Percentiles rank a stretch among this genome's conserved stretches.
Evolutionary conservation across 2,329 filamentous ascomycete species (phyloP).

Genomic region (Clarireedia paspali): DNA sequence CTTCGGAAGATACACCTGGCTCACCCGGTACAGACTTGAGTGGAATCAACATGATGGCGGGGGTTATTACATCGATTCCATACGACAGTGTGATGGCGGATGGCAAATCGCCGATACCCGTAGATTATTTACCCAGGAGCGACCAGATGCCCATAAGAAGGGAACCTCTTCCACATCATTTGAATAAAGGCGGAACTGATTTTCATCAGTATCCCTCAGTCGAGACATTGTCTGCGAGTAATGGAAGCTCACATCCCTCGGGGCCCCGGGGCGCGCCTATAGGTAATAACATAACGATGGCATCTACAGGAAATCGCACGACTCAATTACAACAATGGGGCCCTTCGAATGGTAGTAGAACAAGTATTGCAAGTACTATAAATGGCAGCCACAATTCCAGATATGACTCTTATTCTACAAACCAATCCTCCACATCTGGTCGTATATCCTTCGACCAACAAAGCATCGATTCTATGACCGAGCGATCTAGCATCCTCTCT

Average conservation of each 20-base stretch:
- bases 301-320: conserved; percentile 59
- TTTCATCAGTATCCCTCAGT: conserved; percentile 85
- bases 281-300: conserved; percentile 60
- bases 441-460: conserved; percentile 53
- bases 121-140: conserved; percentile 64
- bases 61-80: conserved; percentile 80
- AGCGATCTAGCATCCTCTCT: conserved; percentile 48
- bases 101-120: conserved; percentile 59
- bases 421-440: conserved; percentile 22
- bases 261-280: conserved; percentile 53
- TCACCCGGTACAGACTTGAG: conserved; percentile 52
- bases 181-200: conserved; percentile 70
- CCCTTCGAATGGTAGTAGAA: conserved; percentile 33
- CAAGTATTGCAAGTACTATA: conserved; percentile 44
- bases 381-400: conserved; percentile 48
- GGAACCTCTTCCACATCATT: conserved; percentile 73
- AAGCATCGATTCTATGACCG: conserved; percentile 55
- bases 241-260: conserved; percentile 47
- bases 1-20: conserved; percentile 61
- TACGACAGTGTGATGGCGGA: conserved; percentile 66
- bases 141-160: conserved; percentile 57
- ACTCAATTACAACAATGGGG: conserved; percentile 76
- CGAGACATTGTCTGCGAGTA: conserved; percentile 45
- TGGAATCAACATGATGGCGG: conserved; percentile 66
- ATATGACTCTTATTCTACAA: conserved; percentile 54